phyloP scores from a whole-genome alignment of 192 early-diverging fungal species.

The Fimicolochytrium jonesii region DNA sequence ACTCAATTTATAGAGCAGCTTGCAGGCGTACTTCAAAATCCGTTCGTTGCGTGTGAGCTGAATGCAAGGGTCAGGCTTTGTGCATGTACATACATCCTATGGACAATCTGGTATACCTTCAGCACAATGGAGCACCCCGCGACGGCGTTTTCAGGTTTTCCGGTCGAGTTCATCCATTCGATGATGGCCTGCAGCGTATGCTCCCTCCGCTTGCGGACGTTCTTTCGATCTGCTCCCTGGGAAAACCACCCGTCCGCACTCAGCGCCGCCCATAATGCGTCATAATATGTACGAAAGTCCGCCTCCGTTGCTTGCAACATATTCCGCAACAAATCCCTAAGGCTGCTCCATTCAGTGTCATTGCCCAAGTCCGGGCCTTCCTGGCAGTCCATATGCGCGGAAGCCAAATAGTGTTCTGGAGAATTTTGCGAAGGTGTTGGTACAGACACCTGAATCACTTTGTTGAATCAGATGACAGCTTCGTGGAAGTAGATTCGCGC shows the following conservation, averaged over 20 bases:
- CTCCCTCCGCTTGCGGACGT: conserved; percentile 12
- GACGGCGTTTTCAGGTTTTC: conserved; percentile 28
- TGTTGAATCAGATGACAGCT: no score
- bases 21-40: conserved; percentile 30
- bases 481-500: no score
- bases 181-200: conserved; percentile 18
- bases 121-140: conserved; percentile 32
- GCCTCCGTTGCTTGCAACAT: background rate
- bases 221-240: background rate
- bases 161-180: conserved; percentile 33
- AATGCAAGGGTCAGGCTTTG: background rate
- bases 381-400: background rate
- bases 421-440: background rate
- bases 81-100: background rate
- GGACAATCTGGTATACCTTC: conserved; percentile 9
- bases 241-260: conserved; percentile 13
- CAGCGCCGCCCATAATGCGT: background rate
- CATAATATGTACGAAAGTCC: background rate
- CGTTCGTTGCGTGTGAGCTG: conserved; percentile 31
- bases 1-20: conserved; percentile 40
- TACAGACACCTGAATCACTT: no score
- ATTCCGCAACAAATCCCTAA: background rate
- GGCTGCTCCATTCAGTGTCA: background rate
- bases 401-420: background rate
- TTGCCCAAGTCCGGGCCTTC: background rate